Base-by-base conservation (phyloP, 306 rosid species). In the Prunus armeniaca region DNA sequence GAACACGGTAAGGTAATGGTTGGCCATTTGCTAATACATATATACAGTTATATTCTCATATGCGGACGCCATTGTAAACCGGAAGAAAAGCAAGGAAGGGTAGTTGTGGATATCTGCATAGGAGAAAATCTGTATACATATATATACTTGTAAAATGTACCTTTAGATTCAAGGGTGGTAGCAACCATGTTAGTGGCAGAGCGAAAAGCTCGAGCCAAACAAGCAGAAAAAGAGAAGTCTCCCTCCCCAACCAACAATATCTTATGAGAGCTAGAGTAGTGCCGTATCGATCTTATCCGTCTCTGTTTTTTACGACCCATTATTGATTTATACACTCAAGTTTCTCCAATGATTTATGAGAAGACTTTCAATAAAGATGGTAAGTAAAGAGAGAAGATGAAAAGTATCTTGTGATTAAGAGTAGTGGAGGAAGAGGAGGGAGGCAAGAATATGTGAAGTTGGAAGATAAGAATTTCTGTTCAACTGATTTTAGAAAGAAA, bases 211-310 rank as follows among this genome's bases (percentile, higher is more conserved):
- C 17, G 51, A 1, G 85, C 82, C 24, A 82, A 77, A n/a, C 79
- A 82, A 12, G 79, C 81, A 45, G 82, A 67, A 22, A 82, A 82
- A 1, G 85, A 82, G 49, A 82, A 82, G 43, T 77, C 75, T 15
- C 82, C 85, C 50, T 82, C 85, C 1, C 85, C 85, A 38, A 82
- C 67, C 24, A 82, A 46, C 51, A 82, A 19, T 18, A 77, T 72
- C 43, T 22, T 58, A 32, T 82, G 82, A 72, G 82, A 77, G 65
- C 82, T 73, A 6, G 34, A 10, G 58, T 82, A 82, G 49, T 72
- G 72, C 30, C 22, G 3, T 34, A 82, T 57, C 67, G 51, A 0
- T 77, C 70, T 72, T 24, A 82, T 72, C 67, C 65, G 0, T 77
- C 70, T 72, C 67, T 51, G 75, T 65, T 11, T 47, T 28, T 12